These are phyloP conservation scores for Mycena albidolilacea DNA, from an alignment of 768 basidiomycete genomes.

Conservation along the genomic window DNA sequence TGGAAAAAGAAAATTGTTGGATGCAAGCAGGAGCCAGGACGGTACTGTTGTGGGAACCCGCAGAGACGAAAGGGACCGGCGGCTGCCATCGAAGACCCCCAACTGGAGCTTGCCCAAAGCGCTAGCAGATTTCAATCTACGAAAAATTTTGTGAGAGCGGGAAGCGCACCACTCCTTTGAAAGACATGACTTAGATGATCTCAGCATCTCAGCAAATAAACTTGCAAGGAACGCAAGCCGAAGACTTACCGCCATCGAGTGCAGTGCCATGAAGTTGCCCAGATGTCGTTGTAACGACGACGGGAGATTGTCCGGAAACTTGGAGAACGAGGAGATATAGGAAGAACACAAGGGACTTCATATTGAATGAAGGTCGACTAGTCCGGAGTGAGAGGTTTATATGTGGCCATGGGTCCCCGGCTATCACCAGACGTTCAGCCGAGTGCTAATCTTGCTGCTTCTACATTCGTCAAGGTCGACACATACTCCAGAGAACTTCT, in stretches of 20 bases:
- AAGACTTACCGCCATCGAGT: conserved; percentile 3
- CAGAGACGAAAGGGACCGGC: conserved; percentile 16
- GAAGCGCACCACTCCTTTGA: conserved; percentile 34
- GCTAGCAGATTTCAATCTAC: neutral
- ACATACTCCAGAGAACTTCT: neutral
- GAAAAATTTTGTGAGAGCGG: neutral
- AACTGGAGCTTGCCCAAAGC: conserved; percentile 22
- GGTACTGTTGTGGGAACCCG: conserved; percentile 1
- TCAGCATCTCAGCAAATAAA: neutral
- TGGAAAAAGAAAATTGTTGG: conserved; percentile 20
- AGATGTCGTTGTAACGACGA: conserved; percentile 16
- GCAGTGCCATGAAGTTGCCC: conserved; percentile 22
- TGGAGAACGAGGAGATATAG: neutral
- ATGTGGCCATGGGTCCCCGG: neutral
- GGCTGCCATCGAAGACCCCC: conserved; percentile 20
- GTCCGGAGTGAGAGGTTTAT: neutral
- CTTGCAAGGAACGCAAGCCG: neutral
- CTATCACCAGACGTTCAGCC: neutral
- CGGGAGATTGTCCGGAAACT: conserved; percentile 3
- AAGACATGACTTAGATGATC: conserved; percentile 16
- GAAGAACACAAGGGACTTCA: neutral
- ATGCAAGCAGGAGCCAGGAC: conserved; percentile 16
- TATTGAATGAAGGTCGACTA: neutral
- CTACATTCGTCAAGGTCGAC: neutral
- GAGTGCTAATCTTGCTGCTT: neutral